A percentile compares a stretch with the other conserved stretches of the same genome.
phyloP scores from a whole-genome alignment of 2,329 filamentous ascomycete genomes.

The Calonectria leucothoes region DNA sequence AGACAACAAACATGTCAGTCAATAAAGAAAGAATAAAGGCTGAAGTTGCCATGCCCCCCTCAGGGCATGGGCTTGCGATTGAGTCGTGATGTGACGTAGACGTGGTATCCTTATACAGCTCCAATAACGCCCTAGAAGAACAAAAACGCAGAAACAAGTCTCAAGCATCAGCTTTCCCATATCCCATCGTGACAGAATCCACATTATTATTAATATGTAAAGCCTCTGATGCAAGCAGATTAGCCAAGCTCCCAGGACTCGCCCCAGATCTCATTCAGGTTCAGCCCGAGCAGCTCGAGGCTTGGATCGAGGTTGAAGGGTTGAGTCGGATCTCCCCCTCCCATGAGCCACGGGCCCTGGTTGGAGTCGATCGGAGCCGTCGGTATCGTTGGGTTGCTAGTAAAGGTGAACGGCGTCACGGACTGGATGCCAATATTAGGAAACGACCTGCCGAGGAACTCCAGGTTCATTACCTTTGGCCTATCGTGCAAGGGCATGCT shows the following conservation, averaged over 20 bases:
- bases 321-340: slow-evolving; percentile 45
- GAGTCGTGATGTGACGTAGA: slow-evolving; percentile 31
- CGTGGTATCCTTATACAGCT: slow-evolving; percentile 35
- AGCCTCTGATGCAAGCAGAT: slow-evolving; percentile 22
- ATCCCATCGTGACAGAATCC: slow-evolving; percentile 20
- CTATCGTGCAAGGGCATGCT: slow-evolving; percentile 51
- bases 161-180: not conserved
- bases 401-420: slow-evolving; percentile 54
- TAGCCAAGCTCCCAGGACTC: slow-evolving; percentile 59
- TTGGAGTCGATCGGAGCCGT: slow-evolving; percentile 49
- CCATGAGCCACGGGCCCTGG: slow-evolving; percentile 49
- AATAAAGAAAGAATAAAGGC: slow-evolving; percentile 9
- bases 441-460: slow-evolving; percentile 38
- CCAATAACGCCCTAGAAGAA: slow-evolving; percentile 18
- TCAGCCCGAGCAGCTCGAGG: slow-evolving; percentile 64
- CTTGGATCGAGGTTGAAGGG: slow-evolving; percentile 64
- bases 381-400: slow-evolving; percentile 45
- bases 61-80: slow-evolving; percentile 28
- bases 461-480: slow-evolving; percentile 51
- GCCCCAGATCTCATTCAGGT: slow-evolving; percentile 67
- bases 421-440: slow-evolving; percentile 52
- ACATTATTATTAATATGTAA: slow-evolving; percentile 40
- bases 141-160: not conserved
- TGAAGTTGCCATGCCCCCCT: not conserved
- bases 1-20: slow-evolving; percentile 12